Evolutionary conservation across 139 green algal genomes (phyloP).

Genomic region (Nannochloris sp.): DNA sequence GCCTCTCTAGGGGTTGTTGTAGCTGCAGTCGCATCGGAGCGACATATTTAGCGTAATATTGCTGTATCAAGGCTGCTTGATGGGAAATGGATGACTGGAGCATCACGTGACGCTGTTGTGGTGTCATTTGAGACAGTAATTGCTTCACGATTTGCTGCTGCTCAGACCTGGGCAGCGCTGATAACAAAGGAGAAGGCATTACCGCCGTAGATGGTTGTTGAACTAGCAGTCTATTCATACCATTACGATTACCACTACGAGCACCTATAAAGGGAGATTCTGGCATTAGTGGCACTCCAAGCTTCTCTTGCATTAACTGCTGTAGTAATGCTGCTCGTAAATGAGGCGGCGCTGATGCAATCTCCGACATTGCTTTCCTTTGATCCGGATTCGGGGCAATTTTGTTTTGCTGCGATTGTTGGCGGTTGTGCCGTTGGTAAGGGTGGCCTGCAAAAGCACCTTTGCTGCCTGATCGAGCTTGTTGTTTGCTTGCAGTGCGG

Average conservation of each 20-base stretch:
- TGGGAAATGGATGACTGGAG: conserved; percentile 4
- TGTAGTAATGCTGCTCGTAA: conserved; percentile 18
- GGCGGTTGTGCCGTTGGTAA: not conserved
- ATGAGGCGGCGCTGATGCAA: conserved; percentile 7
- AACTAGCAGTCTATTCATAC: too few relatives aligned
- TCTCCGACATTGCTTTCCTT: not conserved
- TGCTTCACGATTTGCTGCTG: conserved; percentile 14
- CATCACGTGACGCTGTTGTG: conserved; percentile 3
- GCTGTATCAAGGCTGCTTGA: not conserved
- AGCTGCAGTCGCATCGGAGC: not conserved
- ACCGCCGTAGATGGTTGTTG: conserved; percentile 14
- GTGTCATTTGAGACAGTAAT: conserved; percentile 4
- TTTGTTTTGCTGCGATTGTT: conserved; percentile 2
- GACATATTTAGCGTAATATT: not conserved
- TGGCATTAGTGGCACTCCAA: too few relatives aligned
- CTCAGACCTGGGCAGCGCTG: not conserved
- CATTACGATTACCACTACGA: too few relatives aligned
- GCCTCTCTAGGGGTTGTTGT: too few relatives aligned
- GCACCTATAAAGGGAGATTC: too few relatives aligned
- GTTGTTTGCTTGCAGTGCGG: too few relatives aligned
- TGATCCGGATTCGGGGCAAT: not conserved
- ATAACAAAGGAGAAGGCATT: not conserved
- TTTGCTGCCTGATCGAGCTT: not conserved
- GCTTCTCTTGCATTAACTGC: conserved; percentile 23
- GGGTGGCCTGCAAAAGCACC: not conserved